Evolutionary conservation across 2,329 filamentous ascomycete genomes (phyloP), one percentile per base, ranked within the genome.

Genomic region (Epichloe elymi): DNA sequence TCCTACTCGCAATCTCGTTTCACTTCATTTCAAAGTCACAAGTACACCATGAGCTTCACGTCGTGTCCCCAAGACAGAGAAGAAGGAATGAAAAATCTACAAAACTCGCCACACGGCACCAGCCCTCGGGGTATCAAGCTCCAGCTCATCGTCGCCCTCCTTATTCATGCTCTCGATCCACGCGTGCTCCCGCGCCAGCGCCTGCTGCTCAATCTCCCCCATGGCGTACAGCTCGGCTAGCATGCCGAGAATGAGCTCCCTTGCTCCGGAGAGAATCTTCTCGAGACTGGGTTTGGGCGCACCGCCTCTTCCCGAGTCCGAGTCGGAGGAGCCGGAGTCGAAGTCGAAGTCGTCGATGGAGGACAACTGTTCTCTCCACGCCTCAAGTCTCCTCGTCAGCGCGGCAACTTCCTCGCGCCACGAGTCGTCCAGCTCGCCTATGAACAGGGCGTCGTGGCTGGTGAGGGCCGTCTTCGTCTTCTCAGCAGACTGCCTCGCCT

Each of bases 221-320:
- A 86, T 85, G 53, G 74, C 54, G n/a, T 64, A 63, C 55, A 86
- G 65, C 67, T 85, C 82, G n/a, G 67, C 69, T 43, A 82, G 63
- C 80, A 85, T 85, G 37, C 74, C 77, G 46, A 67, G 60, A 12
- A 83, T 71, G 43, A 85, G 63, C 15, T 58, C 60, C 20, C 69
- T 63, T 51, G 73, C 78, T 2, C 69, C 72, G 6, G 62, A 63
- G 39, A 84, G 61, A 56, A 80, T 71, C 30, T 67, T 63, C 20
- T 60, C 66, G 50, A 83, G 59, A 53, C 71, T 76, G 15, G 63
- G 51, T 30, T 51, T 7, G 30, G 11, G 8, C 61, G 55, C 12
- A 48, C 46, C 43, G 11, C 20, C 33, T 41, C 20, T 4, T 52
- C 53, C 48, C 23, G 33, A 56, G 54, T 6, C 58, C 58, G 8